These are phyloP conservation scores for Bimuria novae-zelandiae DNA, from an alignment of 2,329 filamentous ascomycete genomes.

Conservation along the genomic window DNA sequence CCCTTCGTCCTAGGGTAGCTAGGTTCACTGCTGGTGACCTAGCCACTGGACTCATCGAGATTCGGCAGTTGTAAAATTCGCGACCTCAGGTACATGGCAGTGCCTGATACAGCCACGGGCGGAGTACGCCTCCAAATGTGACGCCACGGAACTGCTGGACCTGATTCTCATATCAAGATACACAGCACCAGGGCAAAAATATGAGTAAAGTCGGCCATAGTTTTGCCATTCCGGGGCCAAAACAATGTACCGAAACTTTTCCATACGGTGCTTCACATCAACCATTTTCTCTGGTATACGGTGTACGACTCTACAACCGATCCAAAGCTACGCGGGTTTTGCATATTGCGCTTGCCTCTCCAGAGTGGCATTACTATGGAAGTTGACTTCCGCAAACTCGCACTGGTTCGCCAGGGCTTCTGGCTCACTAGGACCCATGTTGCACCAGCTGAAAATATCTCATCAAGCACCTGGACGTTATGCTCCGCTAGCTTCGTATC, in stretches of 20 bases:
- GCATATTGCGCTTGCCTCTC: too few relatives aligned
- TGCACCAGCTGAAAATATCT: conserved; percentile 27
- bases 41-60: not conserved
- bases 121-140: conserved; percentile 20
- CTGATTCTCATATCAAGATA: conserved; percentile 27
- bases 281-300: too few relatives aligned
- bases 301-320: too few relatives aligned
- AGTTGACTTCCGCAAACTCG: conserved; percentile 17
- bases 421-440: conserved; percentile 21
- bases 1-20: conserved; percentile 12
- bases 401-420: conserved; percentile 20
- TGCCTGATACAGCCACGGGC: conserved; percentile 30
- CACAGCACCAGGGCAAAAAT: too few relatives aligned
- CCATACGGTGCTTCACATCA: too few relatives aligned
- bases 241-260: too few relatives aligned
- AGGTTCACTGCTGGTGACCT: conserved; percentile 7
- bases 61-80: conserved; percentile 6
- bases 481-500: conserved; percentile 15
- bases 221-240: too few relatives aligned
- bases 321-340: too few relatives aligned
- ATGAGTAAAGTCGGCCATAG: too few relatives aligned
- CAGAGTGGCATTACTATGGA: conserved; percentile 12
- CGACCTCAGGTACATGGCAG: conserved; percentile 25
- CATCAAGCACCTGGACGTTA: conserved; percentile 21
- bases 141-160: conserved; percentile 11